Base-by-base conservation (phyloP, 495 filamentous ascomycete genomes). In the Talaromyces trachyspermus region DNA sequence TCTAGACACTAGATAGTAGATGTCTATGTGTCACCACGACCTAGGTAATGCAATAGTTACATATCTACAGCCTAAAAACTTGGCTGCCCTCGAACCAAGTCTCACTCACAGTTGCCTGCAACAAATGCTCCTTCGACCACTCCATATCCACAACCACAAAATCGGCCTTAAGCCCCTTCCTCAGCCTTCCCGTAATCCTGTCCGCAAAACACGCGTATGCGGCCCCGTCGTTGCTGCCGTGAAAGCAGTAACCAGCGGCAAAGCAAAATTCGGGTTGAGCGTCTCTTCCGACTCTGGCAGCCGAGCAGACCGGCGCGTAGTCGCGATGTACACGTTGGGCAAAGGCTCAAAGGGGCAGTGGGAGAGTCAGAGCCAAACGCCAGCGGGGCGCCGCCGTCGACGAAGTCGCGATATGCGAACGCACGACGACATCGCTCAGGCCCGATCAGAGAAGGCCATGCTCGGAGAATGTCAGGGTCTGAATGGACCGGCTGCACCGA, bases 401-500 rank as follows among this genome's bases (percentile, higher is more conserved):
- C 60, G 49, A 81, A 81, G 41, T 83, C 79, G 26, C 69, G 67
- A 57, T 84, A 83, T 0, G 79, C 76, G 49, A 84, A 84, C 1
- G 77, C 76, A 6, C 80, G 65, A 23, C 59, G 54, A 47, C 72
- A 74, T 12, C 80, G 64, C 10, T 75, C 62, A 14, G 61, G 51
- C 0, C 79, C 79, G 4, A 83, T 58, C 19, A 83, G 56, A 5
- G 57, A 60, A 18, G 76, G 76, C 79, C 79, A 83, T 1, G 75
- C 79, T 9, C 67, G 65, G 19, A 83, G 66, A 36, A 81, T 80
- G 2, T 78, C 77, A 5, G 80, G 79, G 51, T 84, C 79, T 2
- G 76, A 68, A 49, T 84, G 80, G 2, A 82, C 77, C 0, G 80
- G 77, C 54, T 83, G 77, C n/a, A 83, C 72, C 4, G 74, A 79